phyloP scores from a whole-genome alignment of 1,139 yeast species.

The Geotrichum histeridarum region DNA sequence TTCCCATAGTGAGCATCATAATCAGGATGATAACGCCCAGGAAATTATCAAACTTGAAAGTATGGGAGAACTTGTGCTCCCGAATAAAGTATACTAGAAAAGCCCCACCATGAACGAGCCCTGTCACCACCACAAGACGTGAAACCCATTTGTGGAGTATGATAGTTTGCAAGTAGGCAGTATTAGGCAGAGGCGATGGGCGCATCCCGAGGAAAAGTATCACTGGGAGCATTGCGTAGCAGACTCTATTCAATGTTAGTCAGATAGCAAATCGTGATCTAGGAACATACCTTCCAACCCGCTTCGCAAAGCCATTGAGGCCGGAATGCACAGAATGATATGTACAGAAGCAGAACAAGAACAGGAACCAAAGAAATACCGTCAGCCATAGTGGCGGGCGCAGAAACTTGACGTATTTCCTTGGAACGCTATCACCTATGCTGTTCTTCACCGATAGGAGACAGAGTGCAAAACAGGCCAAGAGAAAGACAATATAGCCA shows the following conservation, averaged over 20 bases:
- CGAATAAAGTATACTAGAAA: slow-evolving; percentile 47
- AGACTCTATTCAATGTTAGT: slow-evolving; percentile 48
- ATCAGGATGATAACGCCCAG: slow-evolving; percentile 56
- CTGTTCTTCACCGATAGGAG: slow-evolving; percentile 22
- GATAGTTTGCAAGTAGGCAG: slow-evolving; percentile 53
- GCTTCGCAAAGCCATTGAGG: slow-evolving; percentile 29
- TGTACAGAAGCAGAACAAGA: slow-evolving; percentile 30
- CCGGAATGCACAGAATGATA: slow-evolving; percentile 30
- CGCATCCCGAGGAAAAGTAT: slow-evolving; percentile 56
- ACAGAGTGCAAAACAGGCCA: slow-evolving; percentile 34
- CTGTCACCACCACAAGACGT: slow-evolving; percentile 52
- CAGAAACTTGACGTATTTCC: slow-evolving; percentile 23
- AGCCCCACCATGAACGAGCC: slow-evolving; percentile 54
- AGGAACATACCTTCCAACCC: slow-evolving; percentile 32
- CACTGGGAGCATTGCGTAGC: slow-evolving; percentile 63
- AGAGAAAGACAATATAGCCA: slow-evolving; percentile 45
- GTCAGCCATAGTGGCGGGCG: slow-evolving; percentile 35
- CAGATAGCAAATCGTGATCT: neutral
- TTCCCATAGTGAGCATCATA: slow-evolving; percentile 43
- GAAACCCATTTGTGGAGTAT: slow-evolving; percentile 78
- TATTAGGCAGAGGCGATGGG: slow-evolving; percentile 54
- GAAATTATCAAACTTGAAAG: slow-evolving; percentile 48
- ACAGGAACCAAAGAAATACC: slow-evolving; percentile 38
- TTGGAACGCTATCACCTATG: slow-evolving; percentile 36
- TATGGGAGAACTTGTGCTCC: slow-evolving; percentile 40